Conservation (phyloP, 495 filamentous ascomycete species). For the Podospora appendiculata region DNA sequence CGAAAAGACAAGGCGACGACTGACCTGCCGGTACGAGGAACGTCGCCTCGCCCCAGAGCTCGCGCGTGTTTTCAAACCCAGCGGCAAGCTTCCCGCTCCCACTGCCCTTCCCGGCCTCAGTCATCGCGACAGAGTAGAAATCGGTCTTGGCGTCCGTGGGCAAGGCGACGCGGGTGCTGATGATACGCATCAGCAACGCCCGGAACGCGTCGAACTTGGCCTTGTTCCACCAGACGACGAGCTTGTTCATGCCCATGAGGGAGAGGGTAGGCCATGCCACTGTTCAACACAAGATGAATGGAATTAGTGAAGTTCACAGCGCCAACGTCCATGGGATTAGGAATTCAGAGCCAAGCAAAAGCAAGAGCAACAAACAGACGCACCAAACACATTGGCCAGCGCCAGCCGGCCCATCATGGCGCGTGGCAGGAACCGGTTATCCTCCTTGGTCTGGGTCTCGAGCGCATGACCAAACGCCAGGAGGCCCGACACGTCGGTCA, state of each 20-base stretch:
- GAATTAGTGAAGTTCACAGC: too few species aligned
- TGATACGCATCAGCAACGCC: background rate
- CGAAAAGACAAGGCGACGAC: background rate
- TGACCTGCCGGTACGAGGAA: conserved; percentile 15
- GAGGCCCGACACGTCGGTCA: background rate
- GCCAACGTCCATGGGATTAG: too few species aligned
- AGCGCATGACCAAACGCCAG: background rate
- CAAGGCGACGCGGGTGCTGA: background rate
- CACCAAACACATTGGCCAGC: background rate
- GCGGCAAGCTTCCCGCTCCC: background rate
- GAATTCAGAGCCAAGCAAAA: background rate
- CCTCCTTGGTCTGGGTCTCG: background rate
- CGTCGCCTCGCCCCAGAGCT: background rate
- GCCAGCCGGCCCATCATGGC: background rate
- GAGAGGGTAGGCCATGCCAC: background rate
- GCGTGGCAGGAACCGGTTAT: background rate
- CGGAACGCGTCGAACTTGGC: background rate
- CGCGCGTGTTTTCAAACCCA: background rate
- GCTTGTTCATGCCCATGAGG: background rate
- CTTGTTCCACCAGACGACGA: background rate
- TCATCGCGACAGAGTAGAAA: background rate
- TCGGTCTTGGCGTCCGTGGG: background rate
- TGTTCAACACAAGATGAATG: background rate
- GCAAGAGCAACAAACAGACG: background rate
- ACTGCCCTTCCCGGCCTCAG: background rate